phyloP scores from a whole-genome alignment of 1,284 basidiomycete species.

The Heterobasidion parviporum region DNA sequence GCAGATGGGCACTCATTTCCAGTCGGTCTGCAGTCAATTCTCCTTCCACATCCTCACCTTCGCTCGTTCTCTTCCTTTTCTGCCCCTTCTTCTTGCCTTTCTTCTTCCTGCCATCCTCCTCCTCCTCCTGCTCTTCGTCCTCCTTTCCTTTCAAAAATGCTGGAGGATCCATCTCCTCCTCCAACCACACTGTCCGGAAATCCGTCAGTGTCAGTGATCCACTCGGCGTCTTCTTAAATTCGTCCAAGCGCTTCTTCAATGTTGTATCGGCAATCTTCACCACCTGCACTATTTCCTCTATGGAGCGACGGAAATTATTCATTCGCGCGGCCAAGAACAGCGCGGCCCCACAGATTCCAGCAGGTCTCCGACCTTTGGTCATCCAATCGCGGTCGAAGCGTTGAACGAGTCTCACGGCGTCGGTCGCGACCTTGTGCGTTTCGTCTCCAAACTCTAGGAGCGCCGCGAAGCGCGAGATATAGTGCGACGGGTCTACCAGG shows the following conservation, averaged over 20 bases:
- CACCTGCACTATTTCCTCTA: constrained; percentile 96
- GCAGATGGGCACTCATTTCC: not conserved
- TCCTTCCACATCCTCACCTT: constrained; percentile 30
- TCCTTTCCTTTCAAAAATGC: constrained; percentile 75
- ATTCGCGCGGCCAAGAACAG: constrained; percentile 94
- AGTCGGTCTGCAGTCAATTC: not conserved
- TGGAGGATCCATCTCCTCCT: constrained; percentile 88
- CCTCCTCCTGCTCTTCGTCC: constrained; percentile 52
- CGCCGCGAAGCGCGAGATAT: constrained; percentile 95
- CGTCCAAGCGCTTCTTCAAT: constrained; percentile 88
- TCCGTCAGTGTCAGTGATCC: constrained; percentile 84
- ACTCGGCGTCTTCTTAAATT: constrained; percentile 88
- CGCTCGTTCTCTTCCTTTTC: constrained; percentile 30
- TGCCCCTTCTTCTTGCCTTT: constrained; percentile 17
- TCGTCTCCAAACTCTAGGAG: constrained; percentile 95
- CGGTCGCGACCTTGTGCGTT: constrained; percentile 85
- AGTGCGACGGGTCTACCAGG: constrained; percentile 93
- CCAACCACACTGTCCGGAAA: constrained; percentile 88
- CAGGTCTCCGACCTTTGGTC: constrained; percentile 88
- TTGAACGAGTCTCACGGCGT: constrained; percentile 89
- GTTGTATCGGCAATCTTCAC: constrained; percentile 98
- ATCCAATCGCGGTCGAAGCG: constrained; percentile 99
- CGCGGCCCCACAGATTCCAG: constrained; percentile 96
- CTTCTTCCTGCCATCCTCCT: constrained; percentile 19
- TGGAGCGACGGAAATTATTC: constrained; percentile 92